Evolutionary conservation across 768 basidiomycete genomes (phyloP), one percentile per base, ranked within the genome.

Genomic region (Mycena alexandri): DNA sequence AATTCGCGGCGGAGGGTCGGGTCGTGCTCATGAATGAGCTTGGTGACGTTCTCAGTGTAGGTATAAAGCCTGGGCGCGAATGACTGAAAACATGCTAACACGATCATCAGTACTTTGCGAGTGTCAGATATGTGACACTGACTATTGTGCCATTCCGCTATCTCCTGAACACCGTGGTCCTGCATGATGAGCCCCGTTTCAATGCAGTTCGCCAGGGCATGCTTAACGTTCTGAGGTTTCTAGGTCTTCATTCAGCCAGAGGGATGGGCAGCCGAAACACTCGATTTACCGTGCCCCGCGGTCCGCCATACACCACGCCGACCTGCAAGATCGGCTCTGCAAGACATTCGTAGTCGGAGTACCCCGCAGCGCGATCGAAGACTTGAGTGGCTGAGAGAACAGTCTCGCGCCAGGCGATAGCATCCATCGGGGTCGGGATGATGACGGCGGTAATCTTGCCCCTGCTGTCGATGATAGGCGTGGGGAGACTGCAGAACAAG

Each of bases 151-250:
- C 29, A 52, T 1, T 8, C 25, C 5, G 51, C 51, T 5, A 52
- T 52, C 10, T 52, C 51, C 16, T 52, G 51, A 36, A 52, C 8
- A 16, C 3, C 51, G 5, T 52, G 16, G 51, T 29, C 33, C 12
- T 52, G 51, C 51, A 52, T 1, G 25, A 52, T 14, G 51, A 52
- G 25, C 9, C 29, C 51, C 14, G 19, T 9, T 25, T 52, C 51
- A 16, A 52, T 36, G 34, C 29, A 29, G 19, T 52, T 52, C 3
- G 51, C 51, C 13, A 52, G 51, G 6, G 19, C 13, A 19, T 52
- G 51, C 34, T 34, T 52, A 1, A 52, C 34, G 25, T 52, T 52
- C 14, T 52, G 51, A 14, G 51, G 51, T 17, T 34, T 52, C 51
- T 52, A 14, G n/a, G 5, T 5, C 34, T 24, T 8, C 13, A 11